These are phyloP conservation scores for Coemansia sp. DNA, from an alignment of 192 early-diverging fungal genomes.

Conservation along the genomic window DNA sequence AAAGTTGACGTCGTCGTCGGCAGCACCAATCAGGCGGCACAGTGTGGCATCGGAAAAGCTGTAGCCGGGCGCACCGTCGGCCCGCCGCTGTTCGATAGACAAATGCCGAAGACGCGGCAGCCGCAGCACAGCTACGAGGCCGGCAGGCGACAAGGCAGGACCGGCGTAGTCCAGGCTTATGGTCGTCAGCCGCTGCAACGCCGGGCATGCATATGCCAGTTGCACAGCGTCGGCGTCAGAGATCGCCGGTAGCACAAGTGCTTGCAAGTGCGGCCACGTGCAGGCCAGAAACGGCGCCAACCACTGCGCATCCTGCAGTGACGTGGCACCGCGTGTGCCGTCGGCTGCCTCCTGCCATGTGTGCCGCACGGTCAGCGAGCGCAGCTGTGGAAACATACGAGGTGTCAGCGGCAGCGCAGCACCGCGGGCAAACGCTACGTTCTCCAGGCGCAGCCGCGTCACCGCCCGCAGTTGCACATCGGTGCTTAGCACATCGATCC, in stretches of 20 bases:
- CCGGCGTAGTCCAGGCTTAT: slow-evolving; percentile 52
- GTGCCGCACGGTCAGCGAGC: slow-evolving; percentile 34
- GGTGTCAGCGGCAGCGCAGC: slow-evolving; percentile 24
- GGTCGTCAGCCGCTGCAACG: slow-evolving; percentile 33
- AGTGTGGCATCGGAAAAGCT: slow-evolving; percentile 25
- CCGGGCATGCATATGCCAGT: slow-evolving; percentile 29
- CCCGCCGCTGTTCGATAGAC: slow-evolving; percentile 45
- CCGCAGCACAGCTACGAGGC: slow-evolving; percentile 29
- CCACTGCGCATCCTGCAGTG: slow-evolving; percentile 39
- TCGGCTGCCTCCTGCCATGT: slow-evolving; percentile 31
- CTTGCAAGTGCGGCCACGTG: slow-evolving; percentile 30
- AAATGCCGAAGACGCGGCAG: slow-evolving; percentile 39
- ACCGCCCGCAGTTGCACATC: slow-evolving; percentile 15
- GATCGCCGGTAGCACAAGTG: slow-evolving; percentile 40
- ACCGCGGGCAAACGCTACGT: slow-evolving; percentile 23
- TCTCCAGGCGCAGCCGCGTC: slow-evolving; percentile 30
- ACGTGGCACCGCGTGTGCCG: slow-evolving; percentile 38
- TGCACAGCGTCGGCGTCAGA: slow-evolving; percentile 27
- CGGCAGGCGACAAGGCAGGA: slow-evolving; percentile 38
- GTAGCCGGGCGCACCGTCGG: slow-evolving; percentile 47
- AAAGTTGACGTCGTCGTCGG: slow-evolving; percentile 20
- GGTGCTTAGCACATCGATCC: slow-evolving; percentile 22
- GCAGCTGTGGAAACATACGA: slow-evolving; percentile 28
- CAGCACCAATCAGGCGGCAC: slow-evolving; percentile 34
- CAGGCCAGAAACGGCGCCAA: slow-evolving; percentile 15